These are phyloP conservation scores for Coniella lustricola DNA, from an alignment of 2,329 filamentous ascomycete genomes.

Conservation along the genomic window DNA sequence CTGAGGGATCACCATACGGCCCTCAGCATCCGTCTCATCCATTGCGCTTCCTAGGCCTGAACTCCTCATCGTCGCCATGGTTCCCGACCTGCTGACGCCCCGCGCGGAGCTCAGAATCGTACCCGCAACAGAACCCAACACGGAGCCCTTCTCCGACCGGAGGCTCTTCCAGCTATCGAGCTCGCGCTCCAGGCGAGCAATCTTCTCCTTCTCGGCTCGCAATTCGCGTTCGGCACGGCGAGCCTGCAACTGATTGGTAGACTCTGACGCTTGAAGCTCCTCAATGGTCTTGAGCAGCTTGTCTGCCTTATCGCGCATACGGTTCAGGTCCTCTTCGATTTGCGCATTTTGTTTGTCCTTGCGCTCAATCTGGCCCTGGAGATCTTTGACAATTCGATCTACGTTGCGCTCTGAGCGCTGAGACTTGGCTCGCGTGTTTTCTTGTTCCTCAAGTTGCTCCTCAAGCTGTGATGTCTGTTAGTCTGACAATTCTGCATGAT, in stretches of 20 bases:
- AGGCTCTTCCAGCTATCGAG: constrained; percentile 78
- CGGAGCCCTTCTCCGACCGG: constrained; percentile 52
- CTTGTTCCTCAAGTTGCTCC: constrained; percentile 74
- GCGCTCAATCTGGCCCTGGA: constrained; percentile 86
- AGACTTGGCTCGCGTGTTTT: constrained; percentile 69
- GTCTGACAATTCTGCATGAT: constrained; percentile 20
- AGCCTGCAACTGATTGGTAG: constrained; percentile 69
- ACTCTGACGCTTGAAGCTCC: constrained; percentile 85
- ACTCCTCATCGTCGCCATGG: constrained; percentile 38
- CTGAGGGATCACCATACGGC: constrained; percentile 50
- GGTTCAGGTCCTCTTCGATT: constrained; percentile 73
- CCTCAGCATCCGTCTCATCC: constrained; percentile 28
- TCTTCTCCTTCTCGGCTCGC: constrained; percentile 79
- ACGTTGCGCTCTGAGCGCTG: constrained; percentile 86
- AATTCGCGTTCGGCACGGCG: constrained; percentile 86
- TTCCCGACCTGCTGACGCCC: constrained; percentile 22
- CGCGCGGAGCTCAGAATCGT: constrained; percentile 18
- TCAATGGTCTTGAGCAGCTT: constrained; percentile 87
- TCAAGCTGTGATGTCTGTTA: constrained; percentile 59
- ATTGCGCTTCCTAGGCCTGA: constrained; percentile 28
- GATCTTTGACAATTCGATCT: constrained; percentile 87
- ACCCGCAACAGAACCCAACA: constrained; percentile 18
- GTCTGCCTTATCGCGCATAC: constrained; percentile 84
- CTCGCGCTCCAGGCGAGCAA: constrained; percentile 76
- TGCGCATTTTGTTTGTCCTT: constrained; percentile 81